Conservation (phyloP, 352 stramenopile species). For the Elongisporangium prolatum region DNA sequence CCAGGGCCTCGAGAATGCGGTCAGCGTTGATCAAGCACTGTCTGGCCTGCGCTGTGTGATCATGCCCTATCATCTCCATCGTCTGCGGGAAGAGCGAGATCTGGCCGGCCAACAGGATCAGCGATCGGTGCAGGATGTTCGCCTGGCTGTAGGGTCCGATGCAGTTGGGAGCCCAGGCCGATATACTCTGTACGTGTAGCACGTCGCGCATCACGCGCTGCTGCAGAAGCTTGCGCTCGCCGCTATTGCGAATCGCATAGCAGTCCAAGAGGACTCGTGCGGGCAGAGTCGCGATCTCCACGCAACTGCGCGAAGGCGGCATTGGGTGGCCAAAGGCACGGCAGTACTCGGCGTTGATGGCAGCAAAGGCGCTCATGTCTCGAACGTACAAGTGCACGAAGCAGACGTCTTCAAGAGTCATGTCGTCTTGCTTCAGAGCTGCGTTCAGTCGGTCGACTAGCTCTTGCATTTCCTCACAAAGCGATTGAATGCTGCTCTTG, state of each 20-base stretch:
- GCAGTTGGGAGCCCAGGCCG: slow-evolving; percentile 96
- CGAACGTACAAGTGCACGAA: slow-evolving; percentile 97
- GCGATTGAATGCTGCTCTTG: slow-evolving; percentile 22
- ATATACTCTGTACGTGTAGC: slow-evolving; percentile 96
- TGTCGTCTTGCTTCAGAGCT: slow-evolving; percentile 30
- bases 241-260: slow-evolving; percentile 78
- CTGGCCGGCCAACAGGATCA: slow-evolving; percentile 96
- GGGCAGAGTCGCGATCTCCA: slow-evolving; percentile 73
- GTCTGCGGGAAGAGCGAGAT: slow-evolving; percentile 94
- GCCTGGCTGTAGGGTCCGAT: slow-evolving; percentile 99
- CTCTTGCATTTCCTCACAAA: slow-evolving; percentile 63
- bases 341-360: slow-evolving; percentile 94
- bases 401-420: slow-evolving; percentile 87
- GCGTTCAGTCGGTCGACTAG: slow-evolving; percentile 40
- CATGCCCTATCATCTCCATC: slow-evolving; percentile 85
- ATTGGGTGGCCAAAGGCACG: slow-evolving; percentile 82
- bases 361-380: slow-evolving; percentile 92
- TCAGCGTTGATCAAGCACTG: slow-evolving; percentile 67
- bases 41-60: slow-evolving; percentile 33
- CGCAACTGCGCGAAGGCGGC: slow-evolving; percentile 85
- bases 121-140: slow-evolving; percentile 87
- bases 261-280: slow-evolving; percentile 88
- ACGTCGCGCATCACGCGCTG: slow-evolving; percentile 73
- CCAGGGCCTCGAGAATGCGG: slow-evolving; percentile 62
- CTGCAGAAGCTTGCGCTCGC: slow-evolving; percentile 50